Conservation (phyloP, 495 filamentous ascomycete genomes). For the Lophiostoma macrostomum region DNA sequence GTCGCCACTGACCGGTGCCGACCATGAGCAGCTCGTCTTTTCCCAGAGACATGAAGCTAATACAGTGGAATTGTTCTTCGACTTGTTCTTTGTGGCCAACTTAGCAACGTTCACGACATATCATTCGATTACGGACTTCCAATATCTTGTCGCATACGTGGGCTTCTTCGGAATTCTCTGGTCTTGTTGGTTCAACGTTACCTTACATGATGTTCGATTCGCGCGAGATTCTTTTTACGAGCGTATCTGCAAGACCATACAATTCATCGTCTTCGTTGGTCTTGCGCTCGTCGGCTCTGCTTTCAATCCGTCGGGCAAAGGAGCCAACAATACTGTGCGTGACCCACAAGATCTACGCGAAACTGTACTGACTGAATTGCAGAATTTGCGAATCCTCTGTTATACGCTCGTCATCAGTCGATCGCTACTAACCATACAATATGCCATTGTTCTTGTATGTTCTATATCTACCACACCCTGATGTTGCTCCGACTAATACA, state of each 20-base stretch:
- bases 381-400: slow-evolving; percentile 34
- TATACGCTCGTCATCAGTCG: slow-evolving; percentile 32
- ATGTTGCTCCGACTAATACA: background rate
- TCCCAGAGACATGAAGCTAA: slow-evolving; percentile 49
- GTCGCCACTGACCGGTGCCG: slow-evolving; percentile 26
- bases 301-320: slow-evolving; percentile 21
- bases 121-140: slow-evolving; percentile 27
- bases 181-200: slow-evolving; percentile 31
- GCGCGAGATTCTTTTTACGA: slow-evolving; percentile 31
- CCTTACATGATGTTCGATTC: slow-evolving; percentile 32
- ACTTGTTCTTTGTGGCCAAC: slow-evolving; percentile 69
- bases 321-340: slow-evolving; percentile 20
- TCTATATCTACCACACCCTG: background rate
- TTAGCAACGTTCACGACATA: slow-evolving; percentile 58
- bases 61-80: slow-evolving; percentile 63
- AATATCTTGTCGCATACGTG: slow-evolving; percentile 26
- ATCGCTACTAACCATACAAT: slow-evolving; percentile 22
- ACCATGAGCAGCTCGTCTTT: slow-evolving; percentile 30
- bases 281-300: slow-evolving; percentile 29
- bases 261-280: slow-evolving; percentile 32
- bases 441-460: slow-evolving; percentile 24
- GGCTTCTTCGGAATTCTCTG: slow-evolving; percentile 33
- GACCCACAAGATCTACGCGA: background rate
- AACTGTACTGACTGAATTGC: background rate
- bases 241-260: slow-evolving; percentile 30